Base-by-base conservation (phyloP, 768 basidiomycete species). In the Albatrellus ellisii region DNA sequence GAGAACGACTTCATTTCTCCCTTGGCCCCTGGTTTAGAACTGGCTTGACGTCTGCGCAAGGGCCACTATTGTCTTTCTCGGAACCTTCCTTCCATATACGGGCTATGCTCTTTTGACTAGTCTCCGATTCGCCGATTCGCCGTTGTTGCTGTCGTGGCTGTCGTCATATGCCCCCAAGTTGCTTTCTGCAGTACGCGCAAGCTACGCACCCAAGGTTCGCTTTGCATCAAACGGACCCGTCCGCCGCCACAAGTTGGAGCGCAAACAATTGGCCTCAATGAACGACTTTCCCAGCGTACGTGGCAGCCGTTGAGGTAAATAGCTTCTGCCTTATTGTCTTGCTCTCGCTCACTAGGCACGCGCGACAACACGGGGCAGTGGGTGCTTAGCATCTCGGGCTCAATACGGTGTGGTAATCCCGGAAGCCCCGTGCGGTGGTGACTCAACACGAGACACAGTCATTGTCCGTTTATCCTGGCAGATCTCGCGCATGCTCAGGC, bases 311-410 rank as follows among this genome's bases (percentile, higher is more conserved):
- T 39, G 39, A 46, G 47, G 42, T 35, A 41, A 46, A 46, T 41
- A 32, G 4, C 47, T 46, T 42, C 47, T 42, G 26, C 29, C 44
- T 48, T 48, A 48, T 48, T 48, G 47, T 48, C 41, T 26, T 48
- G 9, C 41, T 26, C 20, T 48, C 28, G 39, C n/a, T n/a, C n/a
- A n/a, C n/a, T n/a, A n/a, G n/a, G n/a, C n/a, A n/a, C n/a, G n/a
- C n/a, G n/a, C n/a, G n/a, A n/a, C n/a, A n/a, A n/a, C n/a, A n/a
- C n/a, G n/a, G n/a, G n/a, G n/a, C n/a, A n/a, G n/a, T n/a, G n/a
- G n/a, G n/a, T n/a, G n/a, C n/a, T n/a, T n/a, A n/a, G n/a, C n/a
- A n/a, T n/a, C n/a, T n/a, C n/a, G n/a, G n/a, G n/a, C n/a, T n/a
- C n/a, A n/a, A n/a, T n/a, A n/a, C n/a, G n/a, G n/a, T n/a, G n/a